phyloP scores from a whole-genome alignment of 345 rosid species.

The Cochlearia excelsa region DNA sequence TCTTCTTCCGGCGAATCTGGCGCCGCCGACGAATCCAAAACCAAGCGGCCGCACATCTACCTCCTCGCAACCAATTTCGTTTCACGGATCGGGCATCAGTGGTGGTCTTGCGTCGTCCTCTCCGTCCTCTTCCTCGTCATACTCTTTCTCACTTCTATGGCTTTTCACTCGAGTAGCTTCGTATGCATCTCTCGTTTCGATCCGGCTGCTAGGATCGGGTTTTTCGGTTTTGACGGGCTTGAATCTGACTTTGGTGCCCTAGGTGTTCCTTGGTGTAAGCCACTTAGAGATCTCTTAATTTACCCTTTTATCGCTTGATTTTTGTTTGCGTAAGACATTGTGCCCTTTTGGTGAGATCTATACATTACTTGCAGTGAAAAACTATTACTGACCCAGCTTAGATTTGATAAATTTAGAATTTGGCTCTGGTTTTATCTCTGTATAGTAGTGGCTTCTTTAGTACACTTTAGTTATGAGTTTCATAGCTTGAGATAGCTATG shows the following conservation, averaged over 20 bases:
- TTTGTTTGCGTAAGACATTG: no score
- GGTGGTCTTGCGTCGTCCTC: constrained; percentile 52
- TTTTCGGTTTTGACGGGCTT: constrained; percentile 69
- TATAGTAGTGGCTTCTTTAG: background rate
- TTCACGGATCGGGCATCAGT: constrained; percentile 44
- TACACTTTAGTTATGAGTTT: constrained; percentile 13
- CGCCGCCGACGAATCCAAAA: constrained; percentile 56
- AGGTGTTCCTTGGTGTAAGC: constrained; percentile 99
- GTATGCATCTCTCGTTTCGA: constrained; percentile 75
- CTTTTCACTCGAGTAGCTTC: constrained; percentile 51
- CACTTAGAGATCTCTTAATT: constrained; percentile 12
- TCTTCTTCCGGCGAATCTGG: constrained; percentile 32
- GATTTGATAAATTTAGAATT: background rate
- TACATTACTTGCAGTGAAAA: no score
- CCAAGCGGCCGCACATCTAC: constrained; percentile 54
- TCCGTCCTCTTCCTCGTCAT: constrained; percentile 36
- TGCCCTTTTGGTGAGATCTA: no score
- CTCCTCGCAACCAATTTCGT: constrained; percentile 47
- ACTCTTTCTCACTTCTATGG: constrained; percentile 39
- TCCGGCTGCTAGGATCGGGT: constrained; percentile 63
- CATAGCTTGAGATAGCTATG: constrained; percentile 6
- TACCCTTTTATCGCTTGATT: background rate
- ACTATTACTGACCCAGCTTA: no score
- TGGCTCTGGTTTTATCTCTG: background rate
- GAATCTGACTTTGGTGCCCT: constrained; percentile 88